These are phyloP conservation scores for Solanum dulcamara DNA, from an alignment of 257 asterid species.

Conservation along the genomic window DNA sequence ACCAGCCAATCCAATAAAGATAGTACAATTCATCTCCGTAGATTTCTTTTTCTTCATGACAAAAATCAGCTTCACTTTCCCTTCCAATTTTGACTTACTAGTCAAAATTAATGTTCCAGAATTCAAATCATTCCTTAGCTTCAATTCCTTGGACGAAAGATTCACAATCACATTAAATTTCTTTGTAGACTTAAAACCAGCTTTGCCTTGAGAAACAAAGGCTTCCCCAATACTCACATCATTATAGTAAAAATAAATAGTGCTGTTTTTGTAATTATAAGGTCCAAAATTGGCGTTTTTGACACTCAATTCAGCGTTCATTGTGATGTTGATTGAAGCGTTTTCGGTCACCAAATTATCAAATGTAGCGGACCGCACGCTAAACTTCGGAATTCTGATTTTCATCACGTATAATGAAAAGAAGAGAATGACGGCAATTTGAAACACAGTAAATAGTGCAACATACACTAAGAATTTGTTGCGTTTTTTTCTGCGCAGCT, in stretches of 20 bases:
- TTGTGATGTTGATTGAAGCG: constrained; percentile 7
- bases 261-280: constrained; percentile 13
- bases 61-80: constrained; percentile 24
- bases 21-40: constrained; percentile 22
- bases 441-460: constrained; percentile 18
- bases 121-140: constrained; percentile 7
- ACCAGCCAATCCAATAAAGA: constrained; percentile 1
- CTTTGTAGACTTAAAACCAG: constrained; percentile 13
- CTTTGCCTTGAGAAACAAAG: background rate
- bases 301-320: constrained; percentile 21
- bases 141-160: background rate
- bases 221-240: constrained; percentile 19
- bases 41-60: constrained; percentile 31
- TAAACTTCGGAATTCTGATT: constrained; percentile 24
- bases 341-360: background rate
- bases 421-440: constrained; percentile 8
- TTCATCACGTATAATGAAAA: constrained; percentile 27
- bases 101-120: constrained; percentile 17
- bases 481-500: constrained; percentile 18
- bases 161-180: constrained; percentile 3
- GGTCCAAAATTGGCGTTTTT: constrained; percentile 39
- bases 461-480: constrained; percentile 16
- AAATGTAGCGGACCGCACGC: constrained; percentile 11
- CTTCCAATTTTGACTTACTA: constrained; percentile 16
- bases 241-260: constrained; percentile 14